Evolutionary conservation across 208 protist species (phyloP).

Genomic region (Leishmania lainsoni): DNA sequence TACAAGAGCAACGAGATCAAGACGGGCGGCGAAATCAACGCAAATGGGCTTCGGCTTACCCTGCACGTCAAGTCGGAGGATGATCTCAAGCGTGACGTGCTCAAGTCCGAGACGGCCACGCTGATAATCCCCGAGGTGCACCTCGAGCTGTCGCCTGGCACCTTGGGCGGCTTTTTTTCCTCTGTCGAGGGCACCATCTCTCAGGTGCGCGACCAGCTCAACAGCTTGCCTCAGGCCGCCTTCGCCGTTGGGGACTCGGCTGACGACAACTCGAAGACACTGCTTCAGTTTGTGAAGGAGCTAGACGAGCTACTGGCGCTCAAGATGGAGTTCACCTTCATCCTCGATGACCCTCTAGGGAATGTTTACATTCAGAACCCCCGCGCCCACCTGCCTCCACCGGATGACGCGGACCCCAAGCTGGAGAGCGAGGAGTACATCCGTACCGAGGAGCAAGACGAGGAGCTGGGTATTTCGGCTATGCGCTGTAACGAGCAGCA

Average conservation of each 20-base stretch:
- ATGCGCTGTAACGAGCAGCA: constrained; percentile 54
- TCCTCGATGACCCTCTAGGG: constrained; percentile 92
- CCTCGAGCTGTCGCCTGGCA: constrained; percentile 88
- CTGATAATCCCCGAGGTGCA: constrained; percentile 89
- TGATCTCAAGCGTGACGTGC: constrained; percentile 94
- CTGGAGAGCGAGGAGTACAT: constrained; percentile 80
- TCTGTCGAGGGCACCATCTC: constrained; percentile 93
- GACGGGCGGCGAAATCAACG: constrained; percentile 83
- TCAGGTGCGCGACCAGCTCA: constrained; percentile 88
- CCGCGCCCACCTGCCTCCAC: constrained; percentile 79
- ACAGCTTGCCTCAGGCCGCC: constrained; percentile 74
- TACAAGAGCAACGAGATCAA: constrained; percentile 96
- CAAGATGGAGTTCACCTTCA: constrained; percentile 88
- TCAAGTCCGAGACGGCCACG: constrained; percentile 93
- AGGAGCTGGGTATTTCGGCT: constrained; percentile 91
- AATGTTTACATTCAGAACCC: constrained; percentile 95
- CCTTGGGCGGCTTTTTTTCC: constrained; percentile 94
- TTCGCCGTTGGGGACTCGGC: constrained; percentile 81
- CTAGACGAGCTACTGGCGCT: constrained; percentile 69
- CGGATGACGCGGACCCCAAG: constrained; percentile 86
- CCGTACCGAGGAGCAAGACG: constrained; percentile 92
- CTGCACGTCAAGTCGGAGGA: constrained; percentile 71
- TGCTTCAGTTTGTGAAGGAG: constrained; percentile 83
- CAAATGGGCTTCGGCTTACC: constrained; percentile 71
- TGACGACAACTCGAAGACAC: constrained; percentile 58